Evolutionary conservation across 2,329 filamentous ascomycete genomes (phyloP).

Genomic region (Aspergillus sp.): DNA sequence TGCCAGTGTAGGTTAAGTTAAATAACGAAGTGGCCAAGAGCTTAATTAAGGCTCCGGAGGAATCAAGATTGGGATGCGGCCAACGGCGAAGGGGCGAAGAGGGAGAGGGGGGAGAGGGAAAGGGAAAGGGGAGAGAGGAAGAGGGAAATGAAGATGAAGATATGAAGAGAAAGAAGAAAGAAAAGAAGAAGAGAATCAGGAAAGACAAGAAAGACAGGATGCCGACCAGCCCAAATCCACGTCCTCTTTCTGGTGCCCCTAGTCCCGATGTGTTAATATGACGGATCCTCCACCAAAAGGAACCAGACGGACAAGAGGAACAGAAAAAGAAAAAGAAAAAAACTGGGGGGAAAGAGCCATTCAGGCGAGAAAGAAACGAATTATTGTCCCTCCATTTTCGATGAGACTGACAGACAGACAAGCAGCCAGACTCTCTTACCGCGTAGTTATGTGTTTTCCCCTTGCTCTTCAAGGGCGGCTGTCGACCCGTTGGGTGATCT

Average conservation of each 20-base stretch:
- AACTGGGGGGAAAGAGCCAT: background rate
- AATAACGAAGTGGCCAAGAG: slow-evolving; percentile 28
- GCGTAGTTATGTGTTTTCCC: background rate
- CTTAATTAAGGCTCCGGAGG: slow-evolving; percentile 15
- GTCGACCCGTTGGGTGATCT: slow-evolving; percentile 12
- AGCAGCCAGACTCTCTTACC: too few relatives aligned
- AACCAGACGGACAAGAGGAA: background rate
- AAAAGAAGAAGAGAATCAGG: slow-evolving; percentile 11
- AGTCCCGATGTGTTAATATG: slow-evolving; percentile 39
- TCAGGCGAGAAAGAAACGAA: slow-evolving; percentile 1
- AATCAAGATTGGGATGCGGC: background rate
- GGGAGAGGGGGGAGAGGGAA: slow-evolving; percentile 7
- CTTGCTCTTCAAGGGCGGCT: slow-evolving; percentile 1
- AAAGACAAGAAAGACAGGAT: slow-evolving; percentile 19
- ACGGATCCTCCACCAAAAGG: slow-evolving; percentile 29
- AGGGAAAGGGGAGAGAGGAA: slow-evolving; percentile 13
- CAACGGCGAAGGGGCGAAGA: slow-evolving; percentile 1
- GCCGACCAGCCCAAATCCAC: slow-evolving; percentile 23
- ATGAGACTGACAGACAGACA: too few relatives aligned
- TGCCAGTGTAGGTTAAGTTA: background rate
- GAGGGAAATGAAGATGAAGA: slow-evolving; percentile 9
- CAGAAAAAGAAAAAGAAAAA: background rate
- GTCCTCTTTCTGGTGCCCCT: slow-evolving; percentile 24
- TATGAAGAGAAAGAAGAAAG: slow-evolving; percentile 13
- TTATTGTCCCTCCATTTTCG: background rate